These are phyloP conservation scores for Cyberlindnera maritima DNA, from an alignment of 805 yeast genomes.

Conservation along the genomic window DNA sequence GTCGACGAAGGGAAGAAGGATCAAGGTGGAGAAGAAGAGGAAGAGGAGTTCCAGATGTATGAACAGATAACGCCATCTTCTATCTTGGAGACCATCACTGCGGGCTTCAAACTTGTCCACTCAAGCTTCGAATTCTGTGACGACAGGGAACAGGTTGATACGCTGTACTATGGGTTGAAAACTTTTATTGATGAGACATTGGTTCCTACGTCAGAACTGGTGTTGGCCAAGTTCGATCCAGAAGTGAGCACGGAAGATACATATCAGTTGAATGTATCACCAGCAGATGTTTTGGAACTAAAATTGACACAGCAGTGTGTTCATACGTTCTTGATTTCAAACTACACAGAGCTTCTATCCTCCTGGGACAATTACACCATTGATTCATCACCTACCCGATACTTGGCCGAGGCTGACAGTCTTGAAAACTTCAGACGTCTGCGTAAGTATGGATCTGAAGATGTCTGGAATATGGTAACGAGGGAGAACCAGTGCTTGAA, in stretches of 20 bases:
- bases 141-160: slow-evolving; percentile 14
- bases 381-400: slow-evolving; percentile 1
- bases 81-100: slow-evolving; percentile 20
- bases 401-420: slow-evolving; percentile 22
- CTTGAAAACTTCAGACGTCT: slow-evolving; percentile 9
- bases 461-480: slow-evolving; percentile 17
- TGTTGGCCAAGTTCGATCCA: slow-evolving; percentile 10
- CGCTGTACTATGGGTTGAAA: slow-evolving; percentile 5
- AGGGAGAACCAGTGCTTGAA: slow-evolving; percentile 16
- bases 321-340: slow-evolving; percentile 8
- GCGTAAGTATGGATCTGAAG: slow-evolving; percentile 1
- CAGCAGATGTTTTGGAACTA: slow-evolving; percentile 17
- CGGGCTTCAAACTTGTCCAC: slow-evolving; percentile 12
- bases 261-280: slow-evolving; percentile 7
- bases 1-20: slow-evolving; percentile 16
- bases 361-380: slow-evolving; percentile 14
- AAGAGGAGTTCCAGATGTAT: slow-evolving; percentile 18
- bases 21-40: slow-evolving; percentile 14
- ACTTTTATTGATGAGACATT: slow-evolving; percentile 5
- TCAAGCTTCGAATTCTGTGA: slow-evolving; percentile 16
- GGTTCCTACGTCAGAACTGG: neutral
- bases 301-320: slow-evolving; percentile 12
- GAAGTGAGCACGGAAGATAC: slow-evolving; percentile 1
- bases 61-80: slow-evolving; percentile 27
- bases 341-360: slow-evolving; percentile 1